These are phyloP conservation scores for Trichosporon coremiiforme DNA, from an alignment of 1,284 basidiomycete genomes.

Conservation along the genomic window DNA sequence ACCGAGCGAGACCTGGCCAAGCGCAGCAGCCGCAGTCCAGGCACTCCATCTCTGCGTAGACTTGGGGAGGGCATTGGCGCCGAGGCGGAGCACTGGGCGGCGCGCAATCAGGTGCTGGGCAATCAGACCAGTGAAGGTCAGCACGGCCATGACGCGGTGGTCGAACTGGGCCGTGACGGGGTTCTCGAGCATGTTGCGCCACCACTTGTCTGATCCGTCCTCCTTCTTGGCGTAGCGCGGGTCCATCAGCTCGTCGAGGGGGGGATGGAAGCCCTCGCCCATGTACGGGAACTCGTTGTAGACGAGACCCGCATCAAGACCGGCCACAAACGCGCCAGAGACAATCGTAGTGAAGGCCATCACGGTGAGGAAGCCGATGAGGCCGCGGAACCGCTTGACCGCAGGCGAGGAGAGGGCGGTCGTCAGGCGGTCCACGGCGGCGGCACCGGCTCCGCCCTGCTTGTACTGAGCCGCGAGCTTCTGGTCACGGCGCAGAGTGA, in stretches of 20 bases:
- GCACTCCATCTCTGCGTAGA: slow-evolving; percentile 65
- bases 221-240: slow-evolving; percentile 68
- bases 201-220: slow-evolving; percentile 76
- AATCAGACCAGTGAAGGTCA: slow-evolving; percentile 74
- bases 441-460: slow-evolving; percentile 57
- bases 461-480: slow-evolving; percentile 64
- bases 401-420: slow-evolving; percentile 63
- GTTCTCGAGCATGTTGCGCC: slow-evolving; percentile 95
- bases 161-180: slow-evolving; percentile 97
- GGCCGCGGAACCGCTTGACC: slow-evolving; percentile 64
- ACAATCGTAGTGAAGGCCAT: slow-evolving; percentile 88
- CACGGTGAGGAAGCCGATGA: slow-evolving; percentile 67
- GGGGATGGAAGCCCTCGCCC: slow-evolving; percentile 85
- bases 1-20: slow-evolving; percentile 84
- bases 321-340: slow-evolving; percentile 90
- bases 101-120: slow-evolving; percentile 66
- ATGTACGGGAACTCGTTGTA: slow-evolving; percentile 99
- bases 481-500: slow-evolving; percentile 73
- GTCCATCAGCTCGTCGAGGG: slow-evolving; percentile 79
- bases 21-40: slow-evolving; percentile 76
- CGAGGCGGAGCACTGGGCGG: slow-evolving; percentile 61
- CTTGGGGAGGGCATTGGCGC: slow-evolving; percentile 65
- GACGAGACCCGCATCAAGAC: slow-evolving; percentile 90
- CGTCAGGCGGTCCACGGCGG: slow-evolving; percentile 36
- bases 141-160: slow-evolving; percentile 83